Evolutionary conservation across 108 stramenopile species (phyloP).

Genomic region (Chaetoceros tenuissimus): DNA sequence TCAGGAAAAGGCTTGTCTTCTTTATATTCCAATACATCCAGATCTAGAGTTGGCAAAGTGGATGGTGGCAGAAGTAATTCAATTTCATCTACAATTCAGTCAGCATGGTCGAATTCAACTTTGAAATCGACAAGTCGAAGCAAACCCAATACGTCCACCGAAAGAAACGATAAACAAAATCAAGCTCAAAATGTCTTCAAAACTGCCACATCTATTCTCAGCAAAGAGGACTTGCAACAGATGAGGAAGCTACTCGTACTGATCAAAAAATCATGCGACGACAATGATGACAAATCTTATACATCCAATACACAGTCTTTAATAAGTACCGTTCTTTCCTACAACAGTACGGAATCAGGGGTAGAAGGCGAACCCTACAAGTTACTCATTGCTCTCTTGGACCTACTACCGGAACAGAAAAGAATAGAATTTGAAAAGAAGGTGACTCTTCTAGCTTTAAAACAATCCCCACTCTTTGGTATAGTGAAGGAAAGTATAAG

Average conservation of each 20-base stretch:
- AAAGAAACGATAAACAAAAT: neutral
- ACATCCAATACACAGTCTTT: constrained; percentile 16
- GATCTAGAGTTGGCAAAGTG: constrained; percentile 9
- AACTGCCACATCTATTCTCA: constrained; percentile 16
- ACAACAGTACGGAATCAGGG: constrained; percentile 9
- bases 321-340: constrained; percentile 19
- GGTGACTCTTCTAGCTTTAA: constrained; percentile 33
- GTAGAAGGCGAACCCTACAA: constrained; percentile 14
- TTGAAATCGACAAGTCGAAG: neutral
- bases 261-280: constrained; percentile 53
- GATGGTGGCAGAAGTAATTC: neutral
- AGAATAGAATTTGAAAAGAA: constrained; percentile 30
- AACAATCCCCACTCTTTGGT: neutral
- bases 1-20: neutral
- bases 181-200: constrained; percentile 37
- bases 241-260: constrained; percentile 43
- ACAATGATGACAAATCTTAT: constrained; percentile 20
- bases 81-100: neutral
- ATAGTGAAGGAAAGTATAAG: neutral
- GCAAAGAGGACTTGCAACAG: constrained; percentile 36
- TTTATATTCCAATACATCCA: constrained; percentile 3
- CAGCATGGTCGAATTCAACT: neutral
- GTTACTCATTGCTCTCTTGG: constrained; percentile 42
- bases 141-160: neutral
- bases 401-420: constrained; percentile 46